Percentiles rank a stretch among this genome's conserved stretches.
Evolutionary conservation across 2,329 filamentous ascomycete species (phyloP).

Genomic region (Didymella exigua): DNA sequence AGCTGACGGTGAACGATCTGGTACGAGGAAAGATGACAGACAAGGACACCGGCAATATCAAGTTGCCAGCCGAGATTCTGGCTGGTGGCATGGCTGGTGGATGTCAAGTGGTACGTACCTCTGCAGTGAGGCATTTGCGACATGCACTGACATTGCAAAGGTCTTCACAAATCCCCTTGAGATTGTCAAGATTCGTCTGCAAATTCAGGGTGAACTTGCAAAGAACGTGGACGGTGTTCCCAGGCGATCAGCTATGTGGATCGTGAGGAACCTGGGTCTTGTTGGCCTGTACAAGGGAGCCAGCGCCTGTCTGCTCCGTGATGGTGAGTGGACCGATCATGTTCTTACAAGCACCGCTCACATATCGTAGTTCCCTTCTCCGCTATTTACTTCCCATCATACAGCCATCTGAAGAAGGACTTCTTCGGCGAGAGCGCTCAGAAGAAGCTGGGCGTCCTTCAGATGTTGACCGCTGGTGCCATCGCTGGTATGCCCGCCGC

Average conservation of each 20-base stretch:
- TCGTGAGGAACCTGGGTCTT: slow-evolving; percentile 91
- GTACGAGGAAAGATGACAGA: slow-evolving; percentile 78
- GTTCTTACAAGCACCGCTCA: slow-evolving; percentile 13
- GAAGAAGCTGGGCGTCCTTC: slow-evolving; percentile 86
- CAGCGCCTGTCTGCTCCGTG: slow-evolving; percentile 88
- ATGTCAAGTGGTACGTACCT: slow-evolving; percentile 83
- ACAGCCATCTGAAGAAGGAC: slow-evolving; percentile 92
- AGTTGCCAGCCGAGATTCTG: slow-evolving; percentile 73
- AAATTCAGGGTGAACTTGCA: slow-evolving; percentile 94
- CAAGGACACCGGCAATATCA: slow-evolving; percentile 74
- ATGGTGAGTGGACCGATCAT: slow-evolving; percentile 53
- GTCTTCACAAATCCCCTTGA: slow-evolving; percentile 97
- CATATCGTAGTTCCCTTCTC: slow-evolving; percentile 78
- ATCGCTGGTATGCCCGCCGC: slow-evolving; percentile 67
- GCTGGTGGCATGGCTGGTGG: slow-evolving; percentile 88
- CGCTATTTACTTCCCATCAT: slow-evolving; percentile 97
- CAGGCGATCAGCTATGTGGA: slow-evolving; percentile 95
- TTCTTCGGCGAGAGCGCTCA: slow-evolving; percentile 87
- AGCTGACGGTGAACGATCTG: slow-evolving; percentile 96
- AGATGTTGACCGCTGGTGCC: slow-evolving; percentile 91
- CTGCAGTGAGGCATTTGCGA: background rate
- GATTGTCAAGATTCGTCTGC: slow-evolving; percentile 98
- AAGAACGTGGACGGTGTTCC: slow-evolving; percentile 83
- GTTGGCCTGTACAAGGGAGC: slow-evolving; percentile 97
- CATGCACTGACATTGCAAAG: slow-evolving; percentile 51